These are phyloP conservation scores for Geoglossum glabrum DNA, from an alignment of 495 filamentous ascomycete genomes.

Conservation along the genomic window DNA sequence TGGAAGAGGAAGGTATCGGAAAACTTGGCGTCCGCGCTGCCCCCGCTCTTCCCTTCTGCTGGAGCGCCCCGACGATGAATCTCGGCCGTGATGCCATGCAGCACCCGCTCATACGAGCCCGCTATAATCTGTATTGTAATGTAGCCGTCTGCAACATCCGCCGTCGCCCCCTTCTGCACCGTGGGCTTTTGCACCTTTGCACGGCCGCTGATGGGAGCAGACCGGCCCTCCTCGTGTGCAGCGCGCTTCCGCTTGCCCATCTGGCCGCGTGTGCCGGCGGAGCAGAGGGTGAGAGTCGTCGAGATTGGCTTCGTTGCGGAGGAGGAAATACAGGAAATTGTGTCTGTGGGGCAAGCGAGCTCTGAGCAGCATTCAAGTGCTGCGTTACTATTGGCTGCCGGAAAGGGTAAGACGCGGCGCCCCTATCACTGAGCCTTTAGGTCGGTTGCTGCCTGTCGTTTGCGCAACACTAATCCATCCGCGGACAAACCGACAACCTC, in stretches of 20 bases:
- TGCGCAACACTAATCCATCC: slow-evolving; percentile 1
- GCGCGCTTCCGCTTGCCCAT: slow-evolving; percentile 70
- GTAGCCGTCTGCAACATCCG: slow-evolving; percentile 27
- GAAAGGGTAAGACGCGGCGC: neutral
- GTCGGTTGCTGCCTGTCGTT: neutral
- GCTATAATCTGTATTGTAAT: slow-evolving; percentile 49
- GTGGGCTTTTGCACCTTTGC: slow-evolving; percentile 11
- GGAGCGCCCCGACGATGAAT: neutral
- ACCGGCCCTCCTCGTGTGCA: slow-evolving; percentile 17
- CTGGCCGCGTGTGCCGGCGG: neutral
- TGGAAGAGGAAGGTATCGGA: slow-evolving; percentile 91
- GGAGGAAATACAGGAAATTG: neutral
- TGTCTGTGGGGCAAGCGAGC: neutral
- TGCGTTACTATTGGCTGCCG: neutral
- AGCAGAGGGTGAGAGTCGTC: neutral
- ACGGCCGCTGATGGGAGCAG: neutral
- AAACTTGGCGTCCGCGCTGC: slow-evolving; percentile 41
- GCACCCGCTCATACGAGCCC: slow-evolving; percentile 82
- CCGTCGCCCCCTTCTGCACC: slow-evolving; percentile 12
- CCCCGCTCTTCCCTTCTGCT: slow-evolving; percentile 13
- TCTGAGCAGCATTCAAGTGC: neutral
- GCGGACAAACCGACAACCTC: slow-evolving; percentile 1
- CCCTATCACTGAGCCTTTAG: neutral
- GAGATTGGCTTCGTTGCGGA: neutral
- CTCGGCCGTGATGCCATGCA: slow-evolving; percentile 70